Percentiles rank a stretch among this genome's conserved stretches.
Conservation (phyloP, 2,329 filamentous ascomycete genomes). For the Didymella exigua region DNA sequence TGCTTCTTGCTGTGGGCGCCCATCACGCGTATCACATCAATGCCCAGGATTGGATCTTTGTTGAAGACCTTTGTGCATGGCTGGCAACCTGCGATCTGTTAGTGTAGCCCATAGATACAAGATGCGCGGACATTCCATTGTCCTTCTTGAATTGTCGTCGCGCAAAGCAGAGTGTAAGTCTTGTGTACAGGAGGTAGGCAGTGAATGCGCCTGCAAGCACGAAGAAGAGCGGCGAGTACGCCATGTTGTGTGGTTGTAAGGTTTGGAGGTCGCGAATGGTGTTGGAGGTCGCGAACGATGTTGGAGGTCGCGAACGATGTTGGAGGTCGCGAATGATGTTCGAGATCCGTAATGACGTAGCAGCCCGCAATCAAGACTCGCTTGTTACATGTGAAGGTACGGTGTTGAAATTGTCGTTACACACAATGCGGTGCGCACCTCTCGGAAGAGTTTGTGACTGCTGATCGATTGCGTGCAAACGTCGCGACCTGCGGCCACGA, state of each 20-base stretch:
- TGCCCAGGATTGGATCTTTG: conserved; percentile 61
- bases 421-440: background rate
- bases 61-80: conserved; percentile 55
- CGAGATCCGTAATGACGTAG: conserved; percentile 1
- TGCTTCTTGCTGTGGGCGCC: conserved; percentile 45
- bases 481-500: background rate
- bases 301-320: background rate
- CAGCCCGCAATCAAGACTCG: background rate
- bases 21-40: conserved; percentile 55
- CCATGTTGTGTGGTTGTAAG: conserved; percentile 20
- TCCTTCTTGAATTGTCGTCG: conserved; percentile 48
- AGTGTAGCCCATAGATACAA: background rate
- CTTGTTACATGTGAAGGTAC: background rate
- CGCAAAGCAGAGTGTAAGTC: conserved; percentile 42
- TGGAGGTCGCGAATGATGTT: background rate
- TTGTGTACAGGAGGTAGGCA: conserved; percentile 44
- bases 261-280: background rate
- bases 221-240: conserved; percentile 34
- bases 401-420: background rate
- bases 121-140: conserved; percentile 36
- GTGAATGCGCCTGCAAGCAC: conserved; percentile 40
- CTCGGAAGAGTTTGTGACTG: background rate
- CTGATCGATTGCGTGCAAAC: background rate
- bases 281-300: background rate
- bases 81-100: conserved; percentile 48